phyloP scores from a whole-genome alignment of 345 rosid species.

The Populus davidiana region DNA sequence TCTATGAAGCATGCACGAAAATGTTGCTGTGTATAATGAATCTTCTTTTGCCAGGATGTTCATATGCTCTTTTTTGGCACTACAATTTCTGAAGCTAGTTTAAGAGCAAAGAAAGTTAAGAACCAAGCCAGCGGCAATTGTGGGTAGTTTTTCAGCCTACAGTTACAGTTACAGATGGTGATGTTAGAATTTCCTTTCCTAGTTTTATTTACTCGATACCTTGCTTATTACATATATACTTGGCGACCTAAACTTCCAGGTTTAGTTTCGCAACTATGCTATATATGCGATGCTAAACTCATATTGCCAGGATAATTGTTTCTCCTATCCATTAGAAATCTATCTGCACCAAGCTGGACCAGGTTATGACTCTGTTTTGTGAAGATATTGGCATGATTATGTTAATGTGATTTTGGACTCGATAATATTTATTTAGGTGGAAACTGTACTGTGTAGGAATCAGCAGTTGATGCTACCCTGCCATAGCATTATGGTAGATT shows the following conservation, averaged over 20 bases:
- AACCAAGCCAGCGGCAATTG: not conserved
- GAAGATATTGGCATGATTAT: not conserved
- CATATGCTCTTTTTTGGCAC: constrained; percentile 1
- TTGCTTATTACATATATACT: constrained; percentile 12
- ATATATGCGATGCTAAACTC: not conserved
- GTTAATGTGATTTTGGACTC: not conserved
- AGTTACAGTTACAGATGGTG: not conserved
- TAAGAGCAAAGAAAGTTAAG: not conserved
- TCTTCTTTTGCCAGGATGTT: constrained; percentile 16
- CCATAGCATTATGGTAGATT: not conserved
- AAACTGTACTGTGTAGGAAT: not conserved
- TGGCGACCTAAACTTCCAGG: not conserved
- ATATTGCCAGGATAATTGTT: not conserved
- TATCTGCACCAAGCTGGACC: not conserved
- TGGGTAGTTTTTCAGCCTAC: not conserved
- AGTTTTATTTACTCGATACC: not conserved
- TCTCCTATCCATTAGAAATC: not conserved
- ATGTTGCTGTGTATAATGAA: not conserved
- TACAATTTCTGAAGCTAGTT: not conserved
- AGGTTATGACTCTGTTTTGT: not conserved
- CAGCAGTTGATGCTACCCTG: not conserved
- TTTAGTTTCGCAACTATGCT: not conserved
- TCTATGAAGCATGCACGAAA: constrained; percentile 11
- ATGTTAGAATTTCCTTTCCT: not conserved
- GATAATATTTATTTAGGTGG: not conserved